Evolutionary conservation across 139 green algal species (phyloP).

Genomic region (Volvox africanus): DNA sequence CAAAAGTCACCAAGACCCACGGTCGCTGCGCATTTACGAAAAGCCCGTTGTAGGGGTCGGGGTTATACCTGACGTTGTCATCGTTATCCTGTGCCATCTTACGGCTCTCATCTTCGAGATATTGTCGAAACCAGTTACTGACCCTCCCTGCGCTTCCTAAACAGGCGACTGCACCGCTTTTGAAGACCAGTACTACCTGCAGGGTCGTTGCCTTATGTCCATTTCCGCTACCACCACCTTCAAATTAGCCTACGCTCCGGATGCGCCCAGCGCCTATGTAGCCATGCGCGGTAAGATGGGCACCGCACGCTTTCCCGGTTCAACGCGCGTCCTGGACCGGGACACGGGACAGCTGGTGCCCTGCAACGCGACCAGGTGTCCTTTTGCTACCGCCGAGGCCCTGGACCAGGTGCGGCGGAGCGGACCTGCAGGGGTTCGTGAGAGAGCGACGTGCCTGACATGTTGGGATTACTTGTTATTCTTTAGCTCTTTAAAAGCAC

Average conservation of each 20-base stretch:
- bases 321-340: constrained; percentile 34
- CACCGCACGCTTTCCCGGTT: constrained; percentile 25
- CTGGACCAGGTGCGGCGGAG: background rate
- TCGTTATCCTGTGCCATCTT: too few species aligned
- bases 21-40: too few species aligned
- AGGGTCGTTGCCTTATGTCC: constrained; percentile 37
- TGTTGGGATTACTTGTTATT: too few species aligned
- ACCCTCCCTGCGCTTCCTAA: background rate
- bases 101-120: too few species aligned
- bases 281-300: constrained; percentile 40
- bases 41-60: too few species aligned
- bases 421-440: too few species aligned
- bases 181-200: constrained; percentile 29
- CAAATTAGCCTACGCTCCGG: constrained; percentile 24
- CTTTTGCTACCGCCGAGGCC: background rate
- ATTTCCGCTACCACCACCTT: constrained; percentile 22
- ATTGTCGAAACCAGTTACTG: too few species aligned
- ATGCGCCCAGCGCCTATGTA: background rate
- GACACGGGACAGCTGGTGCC: background rate
- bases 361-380: constrained; percentile 3
- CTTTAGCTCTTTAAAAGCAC: too few species aligned
- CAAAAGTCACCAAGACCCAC: too few species aligned
- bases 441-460: too few species aligned
- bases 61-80: too few species aligned
- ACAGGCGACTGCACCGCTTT: constrained; percentile 35